phyloP scores from a whole-genome alignment of 1,284 basidiomycete species.

The Moesziomyces parantarcticus region DNA sequence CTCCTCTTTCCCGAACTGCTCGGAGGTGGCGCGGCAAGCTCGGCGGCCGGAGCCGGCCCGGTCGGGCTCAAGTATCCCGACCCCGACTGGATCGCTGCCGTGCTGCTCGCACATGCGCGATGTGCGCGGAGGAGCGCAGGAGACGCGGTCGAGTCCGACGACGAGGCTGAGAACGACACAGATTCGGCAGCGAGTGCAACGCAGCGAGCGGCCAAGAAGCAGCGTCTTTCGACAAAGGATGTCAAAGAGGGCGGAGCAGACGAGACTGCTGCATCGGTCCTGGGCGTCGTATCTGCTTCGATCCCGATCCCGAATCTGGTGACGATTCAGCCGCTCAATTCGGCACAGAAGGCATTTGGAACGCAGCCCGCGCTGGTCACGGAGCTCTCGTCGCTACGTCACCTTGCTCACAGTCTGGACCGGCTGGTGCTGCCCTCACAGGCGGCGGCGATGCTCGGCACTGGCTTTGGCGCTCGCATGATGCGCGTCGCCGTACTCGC shows the following conservation, averaged over 20 bases:
- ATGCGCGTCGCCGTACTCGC: slow-evolving; percentile 47
- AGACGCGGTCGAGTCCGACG: slow-evolving; percentile 32
- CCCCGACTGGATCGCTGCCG: slow-evolving; percentile 33
- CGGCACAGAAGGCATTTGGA: slow-evolving; percentile 38
- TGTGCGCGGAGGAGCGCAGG: slow-evolving; percentile 22
- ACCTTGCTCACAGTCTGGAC: slow-evolving; percentile 47
- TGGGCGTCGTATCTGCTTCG: slow-evolving; percentile 5
- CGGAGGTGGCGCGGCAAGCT: slow-evolving; percentile 27
- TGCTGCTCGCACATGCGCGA: slow-evolving; percentile 39
- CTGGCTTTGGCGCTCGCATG: slow-evolving; percentile 33
- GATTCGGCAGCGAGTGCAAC: not conserved
- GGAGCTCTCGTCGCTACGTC: slow-evolving; percentile 49
- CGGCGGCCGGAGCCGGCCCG: slow-evolving; percentile 24
- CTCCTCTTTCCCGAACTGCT: slow-evolving; percentile 52
- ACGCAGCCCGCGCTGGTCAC: slow-evolving; percentile 41
- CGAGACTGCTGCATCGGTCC: slow-evolving; percentile 11
- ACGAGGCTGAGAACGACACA: slow-evolving; percentile 17
- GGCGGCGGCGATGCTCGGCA: slow-evolving; percentile 45
- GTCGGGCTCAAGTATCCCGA: slow-evolving; percentile 49
- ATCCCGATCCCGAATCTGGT: slow-evolving; percentile 43
- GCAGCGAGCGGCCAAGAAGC: slow-evolving; percentile 18
- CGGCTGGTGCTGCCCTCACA: slow-evolving; percentile 47
- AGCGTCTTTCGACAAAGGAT: slow-evolving; percentile 18
- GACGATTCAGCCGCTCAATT: slow-evolving; percentile 43
- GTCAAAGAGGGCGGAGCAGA: slow-evolving; percentile 14